These are phyloP conservation scores for Benincasa hispida DNA, from an alignment of 306 rosid genomes.

Conservation along the genomic window DNA sequence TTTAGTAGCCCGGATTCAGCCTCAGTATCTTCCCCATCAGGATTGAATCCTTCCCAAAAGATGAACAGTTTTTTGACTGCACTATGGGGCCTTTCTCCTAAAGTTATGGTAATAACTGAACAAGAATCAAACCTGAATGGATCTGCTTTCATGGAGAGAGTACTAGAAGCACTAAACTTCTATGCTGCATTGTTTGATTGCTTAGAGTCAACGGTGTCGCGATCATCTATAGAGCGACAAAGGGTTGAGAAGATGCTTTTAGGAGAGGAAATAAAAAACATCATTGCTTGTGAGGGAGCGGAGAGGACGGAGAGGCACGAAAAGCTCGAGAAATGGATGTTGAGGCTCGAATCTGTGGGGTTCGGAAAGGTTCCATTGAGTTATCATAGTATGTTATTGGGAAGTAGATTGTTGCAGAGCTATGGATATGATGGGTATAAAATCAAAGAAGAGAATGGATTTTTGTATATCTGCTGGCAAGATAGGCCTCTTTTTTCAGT, in stretches of 20 bases:
- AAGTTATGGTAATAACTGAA: constrained; percentile 61
- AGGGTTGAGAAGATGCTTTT: constrained; percentile 60
- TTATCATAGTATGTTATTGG: constrained; percentile 37
- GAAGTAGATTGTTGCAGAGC: constrained; percentile 32
- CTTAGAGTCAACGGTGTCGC: constrained; percentile 52
- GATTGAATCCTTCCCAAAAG: constrained; percentile 51
- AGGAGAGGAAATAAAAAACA: constrained; percentile 74
- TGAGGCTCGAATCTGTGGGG: constrained; percentile 52
- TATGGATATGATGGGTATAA: constrained; percentile 42
- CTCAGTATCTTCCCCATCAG: constrained; percentile 42
- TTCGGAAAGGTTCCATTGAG: constrained; percentile 43
- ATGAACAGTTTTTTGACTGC: constrained; percentile 48
- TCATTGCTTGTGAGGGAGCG: constrained; percentile 65
- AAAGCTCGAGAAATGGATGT: constrained; percentile 60
- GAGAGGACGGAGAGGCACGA: constrained; percentile 74
- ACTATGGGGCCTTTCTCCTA: constrained; percentile 47
- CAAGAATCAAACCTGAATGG: constrained; percentile 84
- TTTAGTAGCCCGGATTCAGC: constrained; percentile 42
- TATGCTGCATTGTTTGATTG: constrained; percentile 71
- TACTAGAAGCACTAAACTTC: constrained; percentile 37
- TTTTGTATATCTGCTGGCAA: constrained; percentile 47
- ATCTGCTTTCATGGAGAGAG: constrained; percentile 49
- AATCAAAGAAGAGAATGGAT: constrained; percentile 35
- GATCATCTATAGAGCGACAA: constrained; percentile 43
- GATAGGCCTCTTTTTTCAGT: constrained; percentile 50